Percentiles rank a stretch among this genome's conserved stretches.
phyloP scores from a whole-genome alignment of 176 grass and related monocot species.

The Eragrostis nindensis region DNA sequence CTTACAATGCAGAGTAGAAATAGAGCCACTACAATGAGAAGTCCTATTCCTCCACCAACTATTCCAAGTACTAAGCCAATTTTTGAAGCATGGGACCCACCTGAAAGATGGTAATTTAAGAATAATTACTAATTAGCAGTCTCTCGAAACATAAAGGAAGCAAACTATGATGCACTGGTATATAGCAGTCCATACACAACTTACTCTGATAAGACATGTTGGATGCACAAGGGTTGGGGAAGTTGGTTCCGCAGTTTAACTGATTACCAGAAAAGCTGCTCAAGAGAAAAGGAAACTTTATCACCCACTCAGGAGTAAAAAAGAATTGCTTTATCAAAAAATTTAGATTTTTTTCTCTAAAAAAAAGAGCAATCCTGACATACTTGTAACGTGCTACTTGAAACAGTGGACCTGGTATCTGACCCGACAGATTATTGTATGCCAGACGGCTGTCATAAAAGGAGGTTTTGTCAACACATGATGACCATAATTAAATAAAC shows the following conservation, averaged over 20 bases:
- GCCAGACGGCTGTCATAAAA: slow-evolving; percentile 68
- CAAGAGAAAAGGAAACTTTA: slow-evolving; percentile 3
- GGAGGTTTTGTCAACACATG: slow-evolving; percentile 37
- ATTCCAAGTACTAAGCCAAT: slow-evolving; percentile 68
- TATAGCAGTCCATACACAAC: slow-evolving; percentile 5
- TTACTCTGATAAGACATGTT: slow-evolving; percentile 60
- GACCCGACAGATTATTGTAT: slow-evolving; percentile 73
- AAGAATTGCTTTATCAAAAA: not conserved
- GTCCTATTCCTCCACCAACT: slow-evolving; percentile 63
- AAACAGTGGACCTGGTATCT: slow-evolving; percentile 79
- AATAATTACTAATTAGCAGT: not conserved
- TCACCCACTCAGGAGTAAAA: slow-evolving; percentile 29
- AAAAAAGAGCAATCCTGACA: not conserved
- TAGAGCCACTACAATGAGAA: slow-evolving; percentile 56
- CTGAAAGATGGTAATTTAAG: slow-evolving; percentile 51
- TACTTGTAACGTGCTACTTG: slow-evolving; percentile 92
- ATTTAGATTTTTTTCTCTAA: not conserved
- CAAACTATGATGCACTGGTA: not conserved
- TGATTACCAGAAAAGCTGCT: slow-evolving; percentile 83
- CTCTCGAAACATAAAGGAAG: not conserved
- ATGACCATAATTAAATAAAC: slow-evolving; percentile 9
- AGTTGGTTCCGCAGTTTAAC: slow-evolving; percentile 71
- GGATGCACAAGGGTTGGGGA: slow-evolving; percentile 59
- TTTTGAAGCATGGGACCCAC: slow-evolving; percentile 62
- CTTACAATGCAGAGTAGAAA: slow-evolving; percentile 68